These are phyloP conservation scores for Microascus cirrosus DNA, from an alignment of 2,329 filamentous ascomycete genomes.

Conservation along the genomic window DNA sequence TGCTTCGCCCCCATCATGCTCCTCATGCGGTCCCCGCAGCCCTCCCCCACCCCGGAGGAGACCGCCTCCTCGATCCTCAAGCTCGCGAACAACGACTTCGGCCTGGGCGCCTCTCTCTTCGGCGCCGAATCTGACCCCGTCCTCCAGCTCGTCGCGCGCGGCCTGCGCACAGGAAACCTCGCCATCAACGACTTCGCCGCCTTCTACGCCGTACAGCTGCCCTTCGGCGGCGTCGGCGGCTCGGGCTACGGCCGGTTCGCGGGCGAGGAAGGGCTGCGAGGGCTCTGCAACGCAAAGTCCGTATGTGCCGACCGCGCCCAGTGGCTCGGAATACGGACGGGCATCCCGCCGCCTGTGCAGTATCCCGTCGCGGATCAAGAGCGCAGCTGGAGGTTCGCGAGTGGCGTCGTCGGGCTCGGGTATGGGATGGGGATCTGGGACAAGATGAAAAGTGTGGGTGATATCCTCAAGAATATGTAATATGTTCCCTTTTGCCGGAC, in stretches of 20 bases:
- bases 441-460: constrained; percentile 27
- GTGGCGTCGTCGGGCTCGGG: constrained; percentile 48
- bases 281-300: constrained; percentile 78
- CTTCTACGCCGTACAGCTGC: constrained; percentile 87
- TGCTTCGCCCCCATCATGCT: constrained; percentile 89
- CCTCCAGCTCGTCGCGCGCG: constrained; percentile 52
- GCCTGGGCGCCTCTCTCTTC: constrained; percentile 82
- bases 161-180: constrained; percentile 78
- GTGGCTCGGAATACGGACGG: constrained; percentile 55
- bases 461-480: constrained; percentile 31
- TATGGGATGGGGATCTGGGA: constrained; percentile 33
- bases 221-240: constrained; percentile 84
- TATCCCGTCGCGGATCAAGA: constrained; percentile 65
- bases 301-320: constrained; percentile 66
- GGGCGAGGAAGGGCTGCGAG: constrained; percentile 75
- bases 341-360: constrained; percentile 68
- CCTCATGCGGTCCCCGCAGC: constrained; percentile 59
- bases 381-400: constrained; percentile 54
- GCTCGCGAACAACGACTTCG: constrained; percentile 82
- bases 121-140: constrained; percentile 52
- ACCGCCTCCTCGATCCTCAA: constrained; percentile 51
- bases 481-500: background rate
- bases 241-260: constrained; percentile 91
- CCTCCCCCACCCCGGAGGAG: constrained; percentile 27
- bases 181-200: constrained; percentile 91